Evolutionary conservation across 139 green algal genomes (phyloP), one percentile per base, ranked within the genome.

Genomic region (Chlorella sorokiniana): DNA sequence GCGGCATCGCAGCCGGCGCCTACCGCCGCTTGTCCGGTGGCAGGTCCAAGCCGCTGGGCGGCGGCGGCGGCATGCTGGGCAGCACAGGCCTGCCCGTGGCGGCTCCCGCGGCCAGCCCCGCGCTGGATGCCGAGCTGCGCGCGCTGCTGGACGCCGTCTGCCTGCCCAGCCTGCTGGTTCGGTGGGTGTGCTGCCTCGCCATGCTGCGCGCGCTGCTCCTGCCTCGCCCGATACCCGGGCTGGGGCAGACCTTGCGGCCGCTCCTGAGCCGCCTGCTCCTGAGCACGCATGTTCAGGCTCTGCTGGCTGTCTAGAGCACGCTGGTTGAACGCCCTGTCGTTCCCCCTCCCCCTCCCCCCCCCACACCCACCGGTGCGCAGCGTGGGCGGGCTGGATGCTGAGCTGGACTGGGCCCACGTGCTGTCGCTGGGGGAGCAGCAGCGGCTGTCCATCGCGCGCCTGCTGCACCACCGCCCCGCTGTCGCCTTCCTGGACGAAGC

Each of bases 381-480:
- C 23, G 84, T 92, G 0, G 91, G 93, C 23, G 93, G 93, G 4
- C 79, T 97, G 35, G 90, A 92, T 42, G 86, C 89, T 10, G 88
- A 93, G 31, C 69, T 85, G 20, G 93, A 97, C 69, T 97, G 93
- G 93, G 70, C 83, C 6, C 82, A 91, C 42, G 79, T 93, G 41
- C 59, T 74, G 79, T 89, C 74, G 42, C 79, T 93, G 40, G 94
- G 95, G 0, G 95, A 99, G 88, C 95, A 98, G 87, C 95, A 98
- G 87, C 86, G 95, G 1, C 73, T 98, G 27, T 93, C 93, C 0
- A 91, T 97, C 44, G 86, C 93, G 59, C 86, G 95, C 29, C 84
- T 98, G 75, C 91, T 98, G 63, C 80, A 94, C 69, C 89, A 92
- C 69, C 27, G 42, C 31, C 91, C 92, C 0, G 64, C 44, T 3